Evolutionary conservation across 2,329 filamentous ascomycete species (phyloP), one percentile per base, ranked within the genome.

Genomic region (Phialophora verrucosa): DNA sequence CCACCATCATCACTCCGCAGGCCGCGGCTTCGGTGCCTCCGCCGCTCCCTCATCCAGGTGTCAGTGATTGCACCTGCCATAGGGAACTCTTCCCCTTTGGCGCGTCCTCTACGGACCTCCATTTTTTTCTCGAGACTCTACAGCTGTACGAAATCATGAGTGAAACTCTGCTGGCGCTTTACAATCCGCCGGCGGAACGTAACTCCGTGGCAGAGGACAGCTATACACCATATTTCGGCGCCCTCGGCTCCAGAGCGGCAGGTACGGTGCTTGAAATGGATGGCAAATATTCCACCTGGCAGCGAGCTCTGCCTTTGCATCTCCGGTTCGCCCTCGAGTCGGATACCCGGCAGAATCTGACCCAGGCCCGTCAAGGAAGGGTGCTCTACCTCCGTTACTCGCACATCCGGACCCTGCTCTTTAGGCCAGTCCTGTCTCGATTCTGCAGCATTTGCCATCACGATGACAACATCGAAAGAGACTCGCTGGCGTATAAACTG

Each of bases 121-220:
- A 65, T 31, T 68, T 68, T 38, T 68, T 65, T 27, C 53, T 68
- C 42, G 66, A 68, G 47, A 49, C 62, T 31, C 50, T 68, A 12
- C 50, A 63, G 35, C 44, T 65, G 17, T 65, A 68, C 35, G 54
- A 62, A 12, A 27, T 59, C 20, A 68, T 68, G 62, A 65, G 59
- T 31, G 59, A 68, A 27, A 68, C 59, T n/a, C 42, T 65, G 1
- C 23, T 44, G 10, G 59, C 59, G 5, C 59, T 68, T 4, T 68
- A 68, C 66, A 68, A 25, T 44, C 54, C 63, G 0, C 42, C 20
- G 10, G 31, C n/a, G 0, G 42, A 27, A 25, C 11, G 23, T 11
- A 23, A 8, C 12, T 14, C 38, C 3, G 20, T 10, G 4, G 31
- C 29, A 20, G 38, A 56, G 7, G 54, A 65, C 35, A 35, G 27